Percentiles rank a stretch among this genome's conserved stretches.
phyloP scores from a whole-genome alignment of 345 rosid species.

The Syzygium aromaticum region DNA sequence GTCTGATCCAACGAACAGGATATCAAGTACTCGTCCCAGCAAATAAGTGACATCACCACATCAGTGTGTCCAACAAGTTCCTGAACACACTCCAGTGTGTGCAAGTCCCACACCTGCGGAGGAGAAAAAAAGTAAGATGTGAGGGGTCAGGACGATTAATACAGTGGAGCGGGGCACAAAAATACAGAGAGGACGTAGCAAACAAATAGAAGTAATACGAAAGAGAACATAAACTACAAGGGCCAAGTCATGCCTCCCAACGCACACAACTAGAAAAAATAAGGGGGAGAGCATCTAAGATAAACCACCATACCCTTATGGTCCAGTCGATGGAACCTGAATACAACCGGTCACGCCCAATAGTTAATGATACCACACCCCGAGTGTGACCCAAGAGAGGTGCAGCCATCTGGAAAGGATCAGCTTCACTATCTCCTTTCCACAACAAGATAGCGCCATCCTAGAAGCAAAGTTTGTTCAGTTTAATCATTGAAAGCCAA shows the following conservation, averaged over 20 bases:
- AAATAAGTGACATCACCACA: slow-evolving; percentile 45
- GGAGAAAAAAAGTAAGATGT: background rate
- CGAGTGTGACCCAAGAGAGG: slow-evolving; percentile 27
- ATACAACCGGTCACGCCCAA: slow-evolving; percentile 23
- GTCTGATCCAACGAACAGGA: slow-evolving; percentile 57
- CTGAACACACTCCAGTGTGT: slow-evolving; percentile 22
- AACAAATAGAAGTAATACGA: background rate
- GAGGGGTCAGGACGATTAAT: background rate
- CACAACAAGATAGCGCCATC: slow-evolving; percentile 42
- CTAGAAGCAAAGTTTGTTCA: slow-evolving; percentile 15
- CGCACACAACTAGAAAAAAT: background rate
- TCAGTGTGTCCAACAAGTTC: slow-evolving; percentile 35
- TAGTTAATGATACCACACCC: slow-evolving; percentile 25
- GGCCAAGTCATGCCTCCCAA: background rate
- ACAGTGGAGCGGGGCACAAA: fast-evolving
- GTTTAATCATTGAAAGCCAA: background rate
- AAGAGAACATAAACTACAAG: background rate
- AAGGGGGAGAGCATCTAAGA: background rate
- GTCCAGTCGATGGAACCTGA: slow-evolving; percentile 40
- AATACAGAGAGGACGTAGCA: background rate
- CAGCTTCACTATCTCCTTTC: slow-evolving; percentile 24
- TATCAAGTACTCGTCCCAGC: slow-evolving; percentile 43
- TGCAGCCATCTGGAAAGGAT: slow-evolving; percentile 23
- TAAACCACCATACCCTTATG: slow-evolving; percentile 27
- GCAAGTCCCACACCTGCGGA: slow-evolving; percentile 48